Percentiles rank a stretch among this genome's conserved stretches.
These are phyloP conservation scores for Candida yuanshanica DNA, from an alignment of 805 yeast genomes.

Conservation along the genomic window DNA sequence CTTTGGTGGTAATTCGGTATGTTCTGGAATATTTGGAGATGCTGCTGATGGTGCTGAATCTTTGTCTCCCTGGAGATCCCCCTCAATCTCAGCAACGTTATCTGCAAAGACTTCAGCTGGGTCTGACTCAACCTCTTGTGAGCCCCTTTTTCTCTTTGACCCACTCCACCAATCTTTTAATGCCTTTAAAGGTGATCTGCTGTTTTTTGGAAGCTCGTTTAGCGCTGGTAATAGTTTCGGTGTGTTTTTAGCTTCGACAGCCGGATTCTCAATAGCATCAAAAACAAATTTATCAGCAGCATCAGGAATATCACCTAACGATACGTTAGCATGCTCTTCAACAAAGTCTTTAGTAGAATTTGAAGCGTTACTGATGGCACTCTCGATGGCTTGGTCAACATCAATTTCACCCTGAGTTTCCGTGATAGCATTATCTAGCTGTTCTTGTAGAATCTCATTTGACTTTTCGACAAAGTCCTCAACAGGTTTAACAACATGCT, in stretches of 20 bases:
- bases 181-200: not conserved
- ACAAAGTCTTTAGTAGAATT: not conserved
- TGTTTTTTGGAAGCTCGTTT: not conserved
- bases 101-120: too few species aligned
- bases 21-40: not conserved
- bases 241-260: not conserved
- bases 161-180: not conserved
- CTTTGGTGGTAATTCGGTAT: not conserved
- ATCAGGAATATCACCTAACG: not conserved
- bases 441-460: not conserved
- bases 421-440: not conserved
- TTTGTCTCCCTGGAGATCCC: not conserved
- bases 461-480: conserved; percentile 5
- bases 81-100: not conserved
- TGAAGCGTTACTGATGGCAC: not conserved
- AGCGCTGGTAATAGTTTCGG: not conserved
- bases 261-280: not conserved
- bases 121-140: not conserved
- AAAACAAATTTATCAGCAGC: not conserved
- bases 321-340: not conserved
- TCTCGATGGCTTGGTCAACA: not conserved
- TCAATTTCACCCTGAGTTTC: not conserved
- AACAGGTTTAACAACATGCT: not conserved
- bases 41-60: not conserved
- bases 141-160: not conserved